phyloP scores from a whole-genome alignment of 805 yeast genomes.

The Grigorovia jiainica region DNA sequence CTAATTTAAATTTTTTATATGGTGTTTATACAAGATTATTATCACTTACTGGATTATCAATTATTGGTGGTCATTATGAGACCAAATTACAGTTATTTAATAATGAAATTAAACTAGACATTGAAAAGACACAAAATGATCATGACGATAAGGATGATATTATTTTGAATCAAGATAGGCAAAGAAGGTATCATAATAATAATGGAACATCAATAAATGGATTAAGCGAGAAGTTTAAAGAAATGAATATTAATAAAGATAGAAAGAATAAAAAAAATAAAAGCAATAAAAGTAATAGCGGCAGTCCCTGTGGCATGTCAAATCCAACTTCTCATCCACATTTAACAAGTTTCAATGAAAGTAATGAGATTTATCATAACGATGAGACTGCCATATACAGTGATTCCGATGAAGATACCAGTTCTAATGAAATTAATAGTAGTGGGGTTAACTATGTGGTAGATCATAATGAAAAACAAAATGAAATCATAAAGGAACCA shows the following conservation, averaged over 20 bases:
- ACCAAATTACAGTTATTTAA: conserved; percentile 1
- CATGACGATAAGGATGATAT: neutral
- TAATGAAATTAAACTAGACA: neutral
- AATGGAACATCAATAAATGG: neutral
- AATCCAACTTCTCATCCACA: too few relatives aligned
- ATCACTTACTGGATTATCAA: conserved; percentile 20
- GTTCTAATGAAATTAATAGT: too few relatives aligned
- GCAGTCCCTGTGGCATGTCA: too few relatives aligned
- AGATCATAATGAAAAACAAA: too few relatives aligned
- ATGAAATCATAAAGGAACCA: too few relatives aligned
- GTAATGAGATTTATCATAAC: neutral
- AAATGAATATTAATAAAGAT: neutral
- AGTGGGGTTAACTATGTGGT: too few relatives aligned
- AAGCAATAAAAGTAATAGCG: neutral
- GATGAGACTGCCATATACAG: neutral
- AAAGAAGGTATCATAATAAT: neutral
- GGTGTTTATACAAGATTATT: conserved; percentile 18
- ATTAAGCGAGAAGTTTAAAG: neutral
- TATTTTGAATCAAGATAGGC: neutral
- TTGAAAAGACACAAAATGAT: neutral
- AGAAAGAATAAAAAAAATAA: neutral
- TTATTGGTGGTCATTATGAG: conserved; percentile 16
- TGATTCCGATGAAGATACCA: too few relatives aligned
- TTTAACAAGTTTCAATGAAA: neutral
- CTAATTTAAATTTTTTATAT: conserved; percentile 23